phyloP scores from a whole-genome alignment of 1,284 basidiomycete genomes.

The Phlebopus sp. region DNA sequence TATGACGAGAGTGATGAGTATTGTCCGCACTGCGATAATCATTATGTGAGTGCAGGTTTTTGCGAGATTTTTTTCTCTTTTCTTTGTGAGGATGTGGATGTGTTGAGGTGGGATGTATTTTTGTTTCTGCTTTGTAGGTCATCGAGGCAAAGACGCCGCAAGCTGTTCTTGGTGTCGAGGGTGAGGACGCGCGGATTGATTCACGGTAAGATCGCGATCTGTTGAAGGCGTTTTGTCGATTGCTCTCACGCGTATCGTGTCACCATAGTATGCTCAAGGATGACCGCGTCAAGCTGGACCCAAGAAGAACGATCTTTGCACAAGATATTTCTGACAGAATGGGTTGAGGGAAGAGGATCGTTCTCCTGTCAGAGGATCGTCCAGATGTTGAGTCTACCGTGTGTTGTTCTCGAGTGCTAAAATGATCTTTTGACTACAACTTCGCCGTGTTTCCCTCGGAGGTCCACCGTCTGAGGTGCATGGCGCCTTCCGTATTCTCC shows the following conservation, averaged over 20 bases:
- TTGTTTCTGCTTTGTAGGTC: constrained; percentile 51
- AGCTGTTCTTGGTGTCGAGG: constrained; percentile 82
- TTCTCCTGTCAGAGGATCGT: no score
- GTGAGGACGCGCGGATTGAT: constrained; percentile 88
- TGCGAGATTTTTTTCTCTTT: background rate
- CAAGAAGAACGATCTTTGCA: constrained; percentile 48
- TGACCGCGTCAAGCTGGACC: constrained; percentile 56
- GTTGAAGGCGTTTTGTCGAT: background rate
- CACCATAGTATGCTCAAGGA: constrained; percentile 64
- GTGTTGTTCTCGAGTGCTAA: no score
- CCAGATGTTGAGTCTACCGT: no score
- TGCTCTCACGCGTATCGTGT: background rate
- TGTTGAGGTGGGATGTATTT: background rate
- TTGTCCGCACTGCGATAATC: constrained; percentile 97
- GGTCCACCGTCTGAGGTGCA: no score
- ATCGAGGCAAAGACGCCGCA: constrained; percentile 92
- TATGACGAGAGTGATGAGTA: constrained; percentile 98
- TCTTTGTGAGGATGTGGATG: background rate
- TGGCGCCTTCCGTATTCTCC: no score
- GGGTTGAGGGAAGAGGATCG: constrained; percentile 20
- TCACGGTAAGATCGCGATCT: constrained; percentile 51
- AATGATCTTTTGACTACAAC: no score
- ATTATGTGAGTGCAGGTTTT: constrained; percentile 67
- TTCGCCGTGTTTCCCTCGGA: no score
- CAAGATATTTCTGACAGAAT: constrained; percentile 38